A percentile compares a stretch with the other conserved stretches of the same genome.
Conservation (phyloP, 1,284 basidiomycete genomes). For the Fomes fomentarius region DNA sequence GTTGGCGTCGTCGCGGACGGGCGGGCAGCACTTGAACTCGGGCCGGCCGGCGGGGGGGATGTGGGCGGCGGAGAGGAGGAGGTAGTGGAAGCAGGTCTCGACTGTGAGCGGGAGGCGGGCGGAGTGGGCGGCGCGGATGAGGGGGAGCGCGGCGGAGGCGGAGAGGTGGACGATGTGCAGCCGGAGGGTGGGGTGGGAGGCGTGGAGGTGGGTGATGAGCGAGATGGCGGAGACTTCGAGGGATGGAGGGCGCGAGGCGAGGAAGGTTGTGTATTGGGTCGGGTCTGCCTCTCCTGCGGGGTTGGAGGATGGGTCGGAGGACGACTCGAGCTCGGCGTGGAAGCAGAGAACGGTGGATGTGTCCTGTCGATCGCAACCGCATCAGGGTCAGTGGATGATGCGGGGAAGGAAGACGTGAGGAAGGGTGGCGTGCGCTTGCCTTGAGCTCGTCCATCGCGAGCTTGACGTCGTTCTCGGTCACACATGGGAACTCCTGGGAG, state of each 20-base stretch:
- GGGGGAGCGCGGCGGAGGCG: conserved; percentile 77
- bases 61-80: conserved; percentile 66
- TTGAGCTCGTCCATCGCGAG: conserved; percentile 75
- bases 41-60: conserved; percentile 73
- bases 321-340: conserved; percentile 82
- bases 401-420: neutral
- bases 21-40: conserved; percentile 96
- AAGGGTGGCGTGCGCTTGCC: conserved; percentile 42
- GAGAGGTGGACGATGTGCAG: conserved; percentile 95
- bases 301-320: neutral
- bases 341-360: conserved; percentile 77
- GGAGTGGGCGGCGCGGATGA: conserved; percentile 69
- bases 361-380: conserved; percentile 51
- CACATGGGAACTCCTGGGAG: conserved; percentile 88
- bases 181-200: conserved; percentile 65
- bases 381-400: neutral
- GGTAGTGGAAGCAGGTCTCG: conserved; percentile 96
- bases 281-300: conserved; percentile 39
- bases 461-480: conserved; percentile 70
- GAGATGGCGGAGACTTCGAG: conserved; percentile 82
- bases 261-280: conserved; percentile 78
- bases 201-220: conserved; percentile 70
- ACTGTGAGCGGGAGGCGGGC: conserved; percentile 76
- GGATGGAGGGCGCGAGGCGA: conserved; percentile 77
- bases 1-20: conserved; percentile 78